Evolutionary conservation across 345 rosid genomes (phyloP).

Genomic region (Citrus unshiu): DNA sequence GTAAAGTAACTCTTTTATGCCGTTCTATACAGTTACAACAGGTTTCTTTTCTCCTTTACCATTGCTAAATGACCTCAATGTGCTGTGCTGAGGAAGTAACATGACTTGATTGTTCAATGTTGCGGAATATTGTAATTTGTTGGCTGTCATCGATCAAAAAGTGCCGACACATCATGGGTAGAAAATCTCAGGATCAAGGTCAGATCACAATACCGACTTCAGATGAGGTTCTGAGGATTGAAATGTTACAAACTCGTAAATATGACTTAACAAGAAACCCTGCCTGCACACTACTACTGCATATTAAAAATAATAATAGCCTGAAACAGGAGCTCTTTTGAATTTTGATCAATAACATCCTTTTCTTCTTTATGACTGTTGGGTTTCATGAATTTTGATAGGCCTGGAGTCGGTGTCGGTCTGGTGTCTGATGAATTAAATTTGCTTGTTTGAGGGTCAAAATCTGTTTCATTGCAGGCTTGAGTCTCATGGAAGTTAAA

Average conservation of each 20-base stretch:
- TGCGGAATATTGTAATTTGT: neutral
- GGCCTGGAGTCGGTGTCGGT: neutral
- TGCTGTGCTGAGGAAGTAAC: neutral
- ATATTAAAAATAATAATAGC: too few relatives aligned
- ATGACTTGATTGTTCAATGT: neutral
- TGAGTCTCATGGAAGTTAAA: neutral
- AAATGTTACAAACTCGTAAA: too few relatives aligned
- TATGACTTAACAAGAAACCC: neutral
- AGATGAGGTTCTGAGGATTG: too few relatives aligned
- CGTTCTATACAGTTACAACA: constrained; percentile 12
- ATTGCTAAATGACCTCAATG: neutral
- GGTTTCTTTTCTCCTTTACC: neutral
- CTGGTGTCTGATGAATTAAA: neutral
- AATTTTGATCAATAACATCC: neutral
- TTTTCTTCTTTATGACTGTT: neutral
- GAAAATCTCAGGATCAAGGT: neutral
- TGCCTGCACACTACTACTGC: too few relatives aligned
- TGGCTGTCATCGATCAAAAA: neutral
- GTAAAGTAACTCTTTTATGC: constrained; percentile 34
- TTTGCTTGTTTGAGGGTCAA: neutral
- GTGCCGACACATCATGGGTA: too few relatives aligned
- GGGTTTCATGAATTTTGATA: neutral
- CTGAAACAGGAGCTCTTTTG: too few relatives aligned
- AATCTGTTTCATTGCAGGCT: neutral
- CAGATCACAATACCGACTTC: too few relatives aligned